These are phyloP conservation scores for Juglanconis sp. DNA, from an alignment of 2,329 filamentous ascomycete genomes.

Conservation along the genomic window DNA sequence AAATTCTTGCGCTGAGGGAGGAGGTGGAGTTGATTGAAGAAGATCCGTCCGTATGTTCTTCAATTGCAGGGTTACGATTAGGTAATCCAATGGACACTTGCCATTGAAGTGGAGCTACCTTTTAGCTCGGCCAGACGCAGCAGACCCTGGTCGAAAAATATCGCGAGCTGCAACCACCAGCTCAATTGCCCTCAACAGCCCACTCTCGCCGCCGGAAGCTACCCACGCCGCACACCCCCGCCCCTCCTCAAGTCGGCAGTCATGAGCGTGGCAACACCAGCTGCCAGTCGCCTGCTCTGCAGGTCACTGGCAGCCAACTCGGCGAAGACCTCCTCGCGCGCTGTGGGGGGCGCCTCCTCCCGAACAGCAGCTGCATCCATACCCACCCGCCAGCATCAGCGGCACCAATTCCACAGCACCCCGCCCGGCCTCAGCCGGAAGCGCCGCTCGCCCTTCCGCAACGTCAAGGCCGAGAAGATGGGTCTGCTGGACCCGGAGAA, in stretches of 20 bases:
- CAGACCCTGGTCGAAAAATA: background rate
- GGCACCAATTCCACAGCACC: conserved; percentile 51
- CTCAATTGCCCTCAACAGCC: conserved; percentile 4
- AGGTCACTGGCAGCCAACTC: conserved; percentile 41
- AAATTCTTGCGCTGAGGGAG: background rate
- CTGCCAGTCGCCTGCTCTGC: conserved; percentile 49
- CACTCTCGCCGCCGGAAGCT: too few relatives aligned
- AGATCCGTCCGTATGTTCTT: too few relatives aligned
- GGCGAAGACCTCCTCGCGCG: conserved; percentile 22
- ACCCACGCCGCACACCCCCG: conserved; percentile 16
- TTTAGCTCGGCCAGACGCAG: too few relatives aligned
- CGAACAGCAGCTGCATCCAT: conserved; percentile 19
- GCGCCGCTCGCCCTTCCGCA: conserved; percentile 49
- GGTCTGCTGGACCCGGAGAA: conserved; percentile 36
- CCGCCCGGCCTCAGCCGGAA: conserved; percentile 40
- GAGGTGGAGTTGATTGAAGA: conserved; percentile 2
- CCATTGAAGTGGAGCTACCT: too few relatives aligned
- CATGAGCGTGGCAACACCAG: conserved; percentile 55
- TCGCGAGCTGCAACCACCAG: conserved; percentile 12
- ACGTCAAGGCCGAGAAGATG: conserved; percentile 49
- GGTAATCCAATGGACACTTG: too few relatives aligned
- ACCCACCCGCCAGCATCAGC: conserved; percentile 26
- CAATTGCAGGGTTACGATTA: too few relatives aligned
- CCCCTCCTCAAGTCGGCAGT: conserved; percentile 24
- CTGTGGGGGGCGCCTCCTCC: conserved; percentile 19